Percentiles rank a stretch among this genome's conserved stretches.
phyloP scores from a whole-genome alignment of 176 grass and related monocot species.

The Luzula sylvatica region DNA sequence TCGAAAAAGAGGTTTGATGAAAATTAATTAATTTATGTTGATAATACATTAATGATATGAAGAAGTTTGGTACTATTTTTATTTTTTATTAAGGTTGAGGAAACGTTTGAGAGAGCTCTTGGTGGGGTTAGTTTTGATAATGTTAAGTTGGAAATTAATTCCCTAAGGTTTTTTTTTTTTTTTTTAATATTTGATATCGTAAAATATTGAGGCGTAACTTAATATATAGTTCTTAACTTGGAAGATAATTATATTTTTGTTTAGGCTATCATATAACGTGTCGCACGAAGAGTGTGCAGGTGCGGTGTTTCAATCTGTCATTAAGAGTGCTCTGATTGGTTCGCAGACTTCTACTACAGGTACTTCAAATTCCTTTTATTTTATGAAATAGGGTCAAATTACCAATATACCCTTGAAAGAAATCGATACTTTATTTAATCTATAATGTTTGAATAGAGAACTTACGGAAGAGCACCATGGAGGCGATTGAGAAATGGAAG shows the following conservation, averaged over 20 bases:
- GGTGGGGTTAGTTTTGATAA: constrained; percentile 64
- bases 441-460: too few relatives aligned
- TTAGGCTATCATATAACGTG: constrained; percentile 72
- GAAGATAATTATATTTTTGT: too few relatives aligned
- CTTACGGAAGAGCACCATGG: constrained; percentile 34
- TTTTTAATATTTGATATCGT: too few relatives aligned
- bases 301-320: constrained; percentile 68
- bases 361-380: too few relatives aligned
- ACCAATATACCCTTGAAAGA: not conserved
- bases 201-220: too few relatives aligned
- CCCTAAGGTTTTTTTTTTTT: constrained; percentile 69
- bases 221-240: too few relatives aligned
- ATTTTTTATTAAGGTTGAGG: constrained; percentile 88
- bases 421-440: too few relatives aligned
- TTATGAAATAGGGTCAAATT: not conserved
- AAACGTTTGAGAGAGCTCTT: constrained; percentile 72
- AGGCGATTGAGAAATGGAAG: constrained; percentile 64
- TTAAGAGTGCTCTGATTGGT: constrained; percentile 55
- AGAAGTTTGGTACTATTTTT: too few relatives aligned
- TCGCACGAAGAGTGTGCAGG: constrained; percentile 78
- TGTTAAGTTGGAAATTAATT: constrained; percentile 93
- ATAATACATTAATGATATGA: too few relatives aligned
- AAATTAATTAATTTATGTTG: too few relatives aligned
- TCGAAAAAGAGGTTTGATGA: constrained; percentile 86
- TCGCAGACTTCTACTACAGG: constrained; percentile 42